Base-by-base conservation (phyloP, 345 rosid species). In the Eucalyptus tenuipes region DNA sequence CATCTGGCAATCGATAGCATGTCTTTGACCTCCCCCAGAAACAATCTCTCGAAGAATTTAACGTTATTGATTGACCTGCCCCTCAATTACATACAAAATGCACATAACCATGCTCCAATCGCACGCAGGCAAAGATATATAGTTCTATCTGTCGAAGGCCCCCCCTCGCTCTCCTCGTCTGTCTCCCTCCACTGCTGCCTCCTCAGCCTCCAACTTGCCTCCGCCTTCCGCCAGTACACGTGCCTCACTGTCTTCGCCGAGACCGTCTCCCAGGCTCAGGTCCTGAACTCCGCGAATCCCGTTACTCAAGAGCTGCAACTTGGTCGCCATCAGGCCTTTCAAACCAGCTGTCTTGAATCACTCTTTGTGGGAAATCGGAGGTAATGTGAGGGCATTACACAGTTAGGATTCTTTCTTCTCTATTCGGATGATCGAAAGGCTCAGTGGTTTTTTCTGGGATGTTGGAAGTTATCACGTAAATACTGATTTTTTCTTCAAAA, bases 211-310 rank as follows among this genome's bases (percentile, higher is more conserved):
- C 95, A 95, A 3, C 93, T 93, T 84, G 47, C 92, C 89, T 91
- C 96, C n/a, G 93, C 98, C 86, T 96, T 95, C 93, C 94, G 97
- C 45, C 98, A 95, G 93, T 97, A 95, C 95, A 94, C 97, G 22
- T 97, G 98, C 90, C 92, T 97, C 89, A 95, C 98, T 2, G 94
- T 98, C 86, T 89, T 87, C 31, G 93, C 94, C 3, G 97, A 98
- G 37, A 91, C 85, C 33, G 85, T 89, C 4, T 91, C 95, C 85
- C 95, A 95, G 90, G 90, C 94, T 33, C 95, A 91, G 87, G 92
- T 91, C 18, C 93, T 4, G 75, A 64, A n/a, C 75, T 64, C 20
- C 18, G 75, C 20, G 75, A n/a, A 3, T 7, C 10, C 75, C 18
- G 75, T 64, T 64, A 42, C 37, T 64, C 75, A 64, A n/a, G 37